phyloP scores from a whole-genome alignment of 495 filamentous ascomycete species.

The Lophiostoma macrostomum region DNA sequence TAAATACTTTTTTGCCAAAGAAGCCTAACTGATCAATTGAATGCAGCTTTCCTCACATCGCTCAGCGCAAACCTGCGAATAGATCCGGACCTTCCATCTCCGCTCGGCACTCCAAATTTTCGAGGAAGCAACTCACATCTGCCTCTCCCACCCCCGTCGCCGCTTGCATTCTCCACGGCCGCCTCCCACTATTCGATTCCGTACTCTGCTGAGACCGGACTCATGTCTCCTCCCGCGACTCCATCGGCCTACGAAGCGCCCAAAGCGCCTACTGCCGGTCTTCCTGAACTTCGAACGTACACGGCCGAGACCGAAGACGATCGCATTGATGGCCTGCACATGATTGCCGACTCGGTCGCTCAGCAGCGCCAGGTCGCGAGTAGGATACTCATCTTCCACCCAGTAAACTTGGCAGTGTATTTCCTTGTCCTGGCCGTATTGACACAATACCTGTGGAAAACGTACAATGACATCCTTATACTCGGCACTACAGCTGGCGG shows the following conservation, averaged over 20 bases:
- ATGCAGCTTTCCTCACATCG: constrained; percentile 43
- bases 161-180: constrained; percentile 35
- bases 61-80: constrained; percentile 43
- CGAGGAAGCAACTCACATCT: constrained; percentile 10
- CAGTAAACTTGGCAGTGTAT: constrained; percentile 43
- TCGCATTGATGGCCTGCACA: constrained; percentile 68
- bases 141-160: constrained; percentile 32
- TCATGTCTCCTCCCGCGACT: constrained; percentile 13
- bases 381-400: constrained; percentile 52
- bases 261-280: neutral
- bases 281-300: constrained; percentile 37
- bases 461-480: constrained; percentile 35
- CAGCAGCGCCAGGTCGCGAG: constrained; percentile 61
- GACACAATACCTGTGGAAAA: constrained; percentile 38
- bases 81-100: constrained; percentile 38
- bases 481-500: constrained; percentile 47
- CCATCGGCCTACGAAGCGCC: constrained; percentile 5
- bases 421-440: constrained; percentile 42
- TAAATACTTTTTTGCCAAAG: neutral
- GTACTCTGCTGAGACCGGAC: constrained; percentile 24
- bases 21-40: neutral
- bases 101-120: constrained; percentile 37
- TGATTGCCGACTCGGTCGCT: constrained; percentile 62
- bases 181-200: constrained; percentile 32
- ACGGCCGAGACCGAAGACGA: constrained; percentile 43